phyloP scores from a whole-genome alignment of 306 rosid genomes.

The Prinsepia uniflora region DNA sequence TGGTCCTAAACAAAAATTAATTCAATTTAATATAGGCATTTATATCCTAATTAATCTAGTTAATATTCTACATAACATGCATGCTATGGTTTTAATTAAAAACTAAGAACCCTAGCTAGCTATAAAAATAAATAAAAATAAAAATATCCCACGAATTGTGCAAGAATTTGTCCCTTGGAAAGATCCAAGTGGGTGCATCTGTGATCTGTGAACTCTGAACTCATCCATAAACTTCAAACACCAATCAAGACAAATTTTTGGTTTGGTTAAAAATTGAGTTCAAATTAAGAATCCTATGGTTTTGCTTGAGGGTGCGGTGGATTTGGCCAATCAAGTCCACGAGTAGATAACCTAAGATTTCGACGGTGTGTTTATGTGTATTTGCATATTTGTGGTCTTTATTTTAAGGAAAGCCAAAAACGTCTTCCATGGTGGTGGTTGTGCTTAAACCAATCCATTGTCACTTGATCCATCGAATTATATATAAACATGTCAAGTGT shows the following conservation, averaged over 20 bases:
- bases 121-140: no score
- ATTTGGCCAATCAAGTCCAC: slow-evolving; percentile 10
- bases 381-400: not conserved
- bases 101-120: not conserved
- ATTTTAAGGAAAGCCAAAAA: slow-evolving; percentile 12
- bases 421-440: slow-evolving; percentile 13
- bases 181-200: slow-evolving; percentile 34
- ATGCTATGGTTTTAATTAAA: slow-evolving; percentile 22
- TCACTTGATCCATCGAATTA: not conserved
- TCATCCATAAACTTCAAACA: slow-evolving; percentile 21
- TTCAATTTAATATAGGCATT: slow-evolving; percentile 11
- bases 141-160: slow-evolving; percentile 35
- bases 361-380: no score
- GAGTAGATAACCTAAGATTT: slow-evolving; percentile 24
- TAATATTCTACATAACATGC: slow-evolving; percentile 5
- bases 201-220: slow-evolving; percentile 16
- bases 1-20: slow-evolving; percentile 11
- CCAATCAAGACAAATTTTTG: slow-evolving; percentile 36
- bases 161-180: slow-evolving; percentile 37
- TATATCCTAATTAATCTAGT: not conserved
- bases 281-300: not conserved
- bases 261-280: slow-evolving; percentile 22
- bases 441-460: slow-evolving; percentile 23
- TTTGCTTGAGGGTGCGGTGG: slow-evolving; percentile 1
- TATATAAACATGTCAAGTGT: not conserved